Evolutionary conservation across 164 flowering plant genomes (phyloP), one percentile per base, ranked within the genome.

Genomic region (Sedum album): DNA sequence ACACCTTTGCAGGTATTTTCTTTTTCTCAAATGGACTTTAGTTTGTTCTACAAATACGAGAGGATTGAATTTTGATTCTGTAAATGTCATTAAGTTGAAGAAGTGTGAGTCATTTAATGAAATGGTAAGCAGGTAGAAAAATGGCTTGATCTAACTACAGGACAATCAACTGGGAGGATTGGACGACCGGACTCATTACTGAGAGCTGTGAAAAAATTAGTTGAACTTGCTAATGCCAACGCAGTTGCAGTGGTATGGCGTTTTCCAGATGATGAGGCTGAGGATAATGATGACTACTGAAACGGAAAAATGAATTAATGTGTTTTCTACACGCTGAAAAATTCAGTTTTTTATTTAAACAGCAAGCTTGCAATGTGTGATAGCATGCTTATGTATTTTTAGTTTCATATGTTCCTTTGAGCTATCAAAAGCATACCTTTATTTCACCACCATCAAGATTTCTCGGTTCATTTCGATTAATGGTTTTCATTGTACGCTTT

Each of bases 231-330:
- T 25, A 70, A 75, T 51, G 91, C 87, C 36, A 79, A 86, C 81
- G 97, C 97, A 7, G 33, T 91, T 76, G 97, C 97, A 39, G 97
- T 91, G 66, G 91, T 91, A 46, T 93, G 84, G 20, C 91, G 95
- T 11, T 91, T 91, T 74, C 95, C 97, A 3, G 95, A 89, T 82
- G 95, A 91, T 71, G 93, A 83, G 70, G 36, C 72, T 39, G 85
- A 85, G 36, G 90, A 82, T 38, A 71, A 76, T 31, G 88, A 83
- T 69, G 87, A 84, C 60, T 91, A 91, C 78, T 79, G 97, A 38
- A 86, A 82, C 72, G 95, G 97, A 35, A 80, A 77, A 85, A 95
- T 89, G 76, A 13, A 72, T 23, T 26, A 63, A 35, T 67, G 14
- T 39, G 61, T 55, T 55, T 31, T 55, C 31, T 8, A 9, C 17